Evolutionary conservation across 108 stramenopile species (phyloP).

Genomic region (Licmophora abbreviata): DNA sequence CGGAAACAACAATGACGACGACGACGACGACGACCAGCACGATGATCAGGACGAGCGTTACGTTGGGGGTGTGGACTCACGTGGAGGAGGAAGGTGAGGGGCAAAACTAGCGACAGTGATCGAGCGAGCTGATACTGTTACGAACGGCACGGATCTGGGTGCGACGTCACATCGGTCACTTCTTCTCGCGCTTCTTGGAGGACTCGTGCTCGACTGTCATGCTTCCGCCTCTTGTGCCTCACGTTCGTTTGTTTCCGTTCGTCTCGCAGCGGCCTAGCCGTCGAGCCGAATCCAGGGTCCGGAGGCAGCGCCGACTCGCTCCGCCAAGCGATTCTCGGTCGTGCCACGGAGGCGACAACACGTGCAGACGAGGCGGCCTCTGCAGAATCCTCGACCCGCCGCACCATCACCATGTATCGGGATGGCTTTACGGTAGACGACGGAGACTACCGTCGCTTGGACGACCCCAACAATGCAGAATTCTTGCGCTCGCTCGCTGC

Average conservation of each 20-base stretch:
- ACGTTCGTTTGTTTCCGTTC: neutral
- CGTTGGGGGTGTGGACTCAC: constrained; percentile 38
- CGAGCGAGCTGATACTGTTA: neutral
- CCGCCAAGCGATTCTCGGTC: constrained; percentile 39
- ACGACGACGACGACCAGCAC: constrained; percentile 2
- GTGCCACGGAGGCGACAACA: constrained; percentile 39
- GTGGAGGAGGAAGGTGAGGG: constrained; percentile 31
- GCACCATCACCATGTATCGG: constrained; percentile 91
- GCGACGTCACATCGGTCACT: neutral
- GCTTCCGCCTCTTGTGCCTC: neutral
- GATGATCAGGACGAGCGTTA: constrained; percentile 34
- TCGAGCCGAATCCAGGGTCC: constrained; percentile 55
- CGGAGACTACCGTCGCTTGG: constrained; percentile 84
- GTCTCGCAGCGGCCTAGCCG: constrained; percentile 67
- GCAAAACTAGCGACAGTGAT: neutral
- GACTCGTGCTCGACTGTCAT: neutral
- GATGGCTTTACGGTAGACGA: constrained; percentile 93
- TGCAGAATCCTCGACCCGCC: constrained; percentile 21
- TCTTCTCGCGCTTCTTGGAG: neutral
- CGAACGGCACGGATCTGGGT: neutral
- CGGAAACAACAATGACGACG: constrained; percentile 7
- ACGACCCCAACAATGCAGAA: constrained; percentile 81
- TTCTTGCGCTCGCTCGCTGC: constrained; percentile 77
- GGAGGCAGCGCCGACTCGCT: neutral
- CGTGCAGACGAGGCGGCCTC: constrained; percentile 8